phyloP scores from a whole-genome alignment of 2,329 filamentous ascomycete species.

The Sarocladiaceae sp. region DNA sequence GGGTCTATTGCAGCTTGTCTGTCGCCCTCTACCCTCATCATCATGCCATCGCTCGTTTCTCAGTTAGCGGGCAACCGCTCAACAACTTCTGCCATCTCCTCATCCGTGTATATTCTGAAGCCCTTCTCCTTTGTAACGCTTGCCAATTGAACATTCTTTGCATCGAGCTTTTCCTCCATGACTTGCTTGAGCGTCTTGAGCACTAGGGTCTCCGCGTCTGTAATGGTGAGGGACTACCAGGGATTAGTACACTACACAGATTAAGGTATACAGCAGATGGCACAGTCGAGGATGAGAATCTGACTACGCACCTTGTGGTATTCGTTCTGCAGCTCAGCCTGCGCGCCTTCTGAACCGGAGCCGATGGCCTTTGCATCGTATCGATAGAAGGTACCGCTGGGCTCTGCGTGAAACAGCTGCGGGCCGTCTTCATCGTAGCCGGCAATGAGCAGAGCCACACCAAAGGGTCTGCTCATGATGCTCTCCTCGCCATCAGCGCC shows the following conservation, averaged over 20 bases:
- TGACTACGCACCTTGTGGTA: conserved; percentile 71
- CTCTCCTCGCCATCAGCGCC: conserved; percentile 96
- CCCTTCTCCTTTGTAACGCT: conserved; percentile 97
- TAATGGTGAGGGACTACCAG: conserved; percentile 72
- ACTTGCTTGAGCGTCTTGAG: conserved; percentile 99
- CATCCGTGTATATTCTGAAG: conserved; percentile 97
- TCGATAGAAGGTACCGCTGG: conserved; percentile 95
- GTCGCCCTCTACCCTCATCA: too few species aligned
- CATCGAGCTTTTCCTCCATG: conserved; percentile 99
- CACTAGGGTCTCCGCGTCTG: conserved; percentile 89
- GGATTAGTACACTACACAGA: neutral
- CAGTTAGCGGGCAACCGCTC: conserved; percentile 69
- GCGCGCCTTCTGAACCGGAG: conserved; percentile 92
- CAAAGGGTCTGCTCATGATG: conserved; percentile 96
- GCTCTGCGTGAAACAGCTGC: conserved; percentile 95
- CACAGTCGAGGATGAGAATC: conserved; percentile 2
- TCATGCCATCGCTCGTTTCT: conserved; percentile 10
- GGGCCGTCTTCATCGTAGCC: conserved; percentile 97
- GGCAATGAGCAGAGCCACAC: conserved; percentile 91
- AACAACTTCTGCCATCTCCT: conserved; percentile 93
- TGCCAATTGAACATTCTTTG: conserved; percentile 97
- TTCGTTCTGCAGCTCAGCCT: conserved; percentile 96
- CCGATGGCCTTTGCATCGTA: conserved; percentile 99
- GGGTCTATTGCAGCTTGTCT: too few species aligned
- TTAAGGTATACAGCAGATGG: conserved; percentile 14